Percentiles rank a stretch among this genome's conserved stretches.
These are phyloP conservation scores for Zymoseptoria pseudotritici DNA, from an alignment of 2,329 filamentous ascomycete species.

Conservation along the genomic window DNA sequence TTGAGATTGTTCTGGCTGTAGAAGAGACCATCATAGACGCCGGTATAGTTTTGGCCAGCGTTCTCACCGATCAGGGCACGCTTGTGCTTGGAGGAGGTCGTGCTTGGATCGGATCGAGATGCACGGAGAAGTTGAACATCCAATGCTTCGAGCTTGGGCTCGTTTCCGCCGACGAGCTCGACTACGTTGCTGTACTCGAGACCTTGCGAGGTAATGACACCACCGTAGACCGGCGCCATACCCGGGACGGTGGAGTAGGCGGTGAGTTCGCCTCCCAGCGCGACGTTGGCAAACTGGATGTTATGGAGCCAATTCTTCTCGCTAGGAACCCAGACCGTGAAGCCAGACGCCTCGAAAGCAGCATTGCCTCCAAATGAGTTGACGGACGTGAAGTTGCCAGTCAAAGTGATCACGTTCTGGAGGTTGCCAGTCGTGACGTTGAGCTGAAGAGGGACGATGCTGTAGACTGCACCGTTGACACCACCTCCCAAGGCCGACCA, in stretches of 20 bases:
- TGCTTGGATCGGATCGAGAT: slow-evolving; percentile 12
- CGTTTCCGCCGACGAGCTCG: slow-evolving; percentile 47
- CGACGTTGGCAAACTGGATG: slow-evolving; percentile 54
- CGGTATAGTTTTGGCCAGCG: slow-evolving; percentile 45
- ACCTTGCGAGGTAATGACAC: slow-evolving; percentile 72
- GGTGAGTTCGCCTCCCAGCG: slow-evolving; percentile 65
- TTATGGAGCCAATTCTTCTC: slow-evolving; percentile 82
- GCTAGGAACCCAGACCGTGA: slow-evolving; percentile 89
- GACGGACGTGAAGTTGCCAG: slow-evolving; percentile 69
- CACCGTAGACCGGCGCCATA: slow-evolving; percentile 63
- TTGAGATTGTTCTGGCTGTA: slow-evolving; percentile 65
- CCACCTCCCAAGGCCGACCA: slow-evolving; percentile 81
- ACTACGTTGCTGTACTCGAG: slow-evolving; percentile 66
- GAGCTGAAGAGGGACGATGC: slow-evolving; percentile 68
- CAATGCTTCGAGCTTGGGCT: slow-evolving; percentile 40
- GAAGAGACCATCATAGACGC: slow-evolving; percentile 72
- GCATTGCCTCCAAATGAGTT: slow-evolving; percentile 58
- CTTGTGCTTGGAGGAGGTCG: slow-evolving; percentile 29
- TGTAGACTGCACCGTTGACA: slow-evolving; percentile 69
- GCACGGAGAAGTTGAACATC: slow-evolving; percentile 46
- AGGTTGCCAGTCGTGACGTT: slow-evolving; percentile 64
- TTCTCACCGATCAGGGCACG: slow-evolving; percentile 32
- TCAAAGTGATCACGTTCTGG: slow-evolving; percentile 71
- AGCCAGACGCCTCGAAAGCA: slow-evolving; percentile 59
- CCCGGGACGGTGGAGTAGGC: slow-evolving; percentile 60